A percentile compares a stretch with the other conserved stretches of the same genome.
These are phyloP conservation scores for Acacia confusa DNA, from an alignment of 306 rosid genomes.

Conservation along the genomic window DNA sequence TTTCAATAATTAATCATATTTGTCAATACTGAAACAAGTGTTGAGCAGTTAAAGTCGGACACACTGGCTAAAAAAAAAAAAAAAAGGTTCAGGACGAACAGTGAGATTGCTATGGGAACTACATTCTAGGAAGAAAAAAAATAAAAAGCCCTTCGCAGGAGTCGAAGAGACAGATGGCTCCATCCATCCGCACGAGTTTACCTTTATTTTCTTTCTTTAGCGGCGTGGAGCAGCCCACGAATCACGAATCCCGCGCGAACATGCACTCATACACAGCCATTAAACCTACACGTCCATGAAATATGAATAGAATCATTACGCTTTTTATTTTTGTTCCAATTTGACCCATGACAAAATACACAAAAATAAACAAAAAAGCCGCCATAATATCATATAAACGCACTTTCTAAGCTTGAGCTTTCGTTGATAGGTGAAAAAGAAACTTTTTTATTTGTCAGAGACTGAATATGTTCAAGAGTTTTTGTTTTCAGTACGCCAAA, in stretches of 20 bases:
- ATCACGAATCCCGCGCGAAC: neutral
- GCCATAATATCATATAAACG: neutral
- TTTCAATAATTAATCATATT: neutral
- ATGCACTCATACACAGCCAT: neutral
- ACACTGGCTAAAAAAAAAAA: too few species aligned
- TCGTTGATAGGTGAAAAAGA: neutral
- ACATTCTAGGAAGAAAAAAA: neutral
- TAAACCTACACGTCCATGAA: slow-evolving; percentile 29
- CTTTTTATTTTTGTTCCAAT: neutral
- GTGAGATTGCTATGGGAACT: neutral
- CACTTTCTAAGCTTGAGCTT: neutral
- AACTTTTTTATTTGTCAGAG: neutral
- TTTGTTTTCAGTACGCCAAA: neutral
- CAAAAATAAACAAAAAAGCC: neutral
- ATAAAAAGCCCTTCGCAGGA: neutral
- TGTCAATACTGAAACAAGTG: neutral
- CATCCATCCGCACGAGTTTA: neutral
- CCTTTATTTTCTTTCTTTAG: neutral
- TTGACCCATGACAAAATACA: neutral
- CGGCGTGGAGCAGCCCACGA: neutral
- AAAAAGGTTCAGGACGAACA: neutral
- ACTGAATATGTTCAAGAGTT: neutral
- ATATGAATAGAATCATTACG: neutral
- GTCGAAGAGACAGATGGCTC: neutral
- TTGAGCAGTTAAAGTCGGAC: neutral